Base-by-base conservation (phyloP, 164 flowering plant species). In the Macadamia integrifolia region DNA sequence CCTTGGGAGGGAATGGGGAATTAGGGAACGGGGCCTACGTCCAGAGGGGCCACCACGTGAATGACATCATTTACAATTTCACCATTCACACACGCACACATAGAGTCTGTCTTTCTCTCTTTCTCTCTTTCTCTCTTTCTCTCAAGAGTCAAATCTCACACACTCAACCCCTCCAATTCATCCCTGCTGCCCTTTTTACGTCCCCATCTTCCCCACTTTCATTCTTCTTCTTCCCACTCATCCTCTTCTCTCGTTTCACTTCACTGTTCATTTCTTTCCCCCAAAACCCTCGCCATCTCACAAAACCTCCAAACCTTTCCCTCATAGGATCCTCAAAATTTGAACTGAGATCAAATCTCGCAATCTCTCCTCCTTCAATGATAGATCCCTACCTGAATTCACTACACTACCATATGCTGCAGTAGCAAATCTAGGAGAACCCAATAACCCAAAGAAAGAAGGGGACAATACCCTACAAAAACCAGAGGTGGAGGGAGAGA, bases 11-110 rank as follows among this genome's bases (percentile, higher is more conserved):
- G 3, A 35, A 35, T 2, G 40, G 40, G 5, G 40, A 5, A 23
- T 23, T 2, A 14, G 58, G 13, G 46, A 44, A 50, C 57, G 48
- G 58, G 14, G 70, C 43, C 59, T 23, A 68, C 58, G 72, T 53
- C 43, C 53, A 35, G 49, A 15, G 62, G 69, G 66, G 60, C 74
- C 74, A 72, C 69, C 74, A 72, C 62, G 69, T 66, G 74, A 66
- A 66, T 55, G 40, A 44, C 40, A 59, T 60, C 66, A 66, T 66
- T 72, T 8, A 46, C 50, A 2, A 35, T 35, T 35, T 35, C 40
- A 35, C 3, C 3, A 35, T 35, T 23, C 40, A 35, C 40, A 35
- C 55, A 35, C 43, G 30, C 72, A 65, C 43, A 49, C 53, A 3
- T 8, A 9, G 13, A 9, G 6, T 49, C 53, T 3, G 13, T 49